phyloP scores from a whole-genome alignment of 495 filamentous ascomycete genomes.

The Aspergillus haitiensis region DNA sequence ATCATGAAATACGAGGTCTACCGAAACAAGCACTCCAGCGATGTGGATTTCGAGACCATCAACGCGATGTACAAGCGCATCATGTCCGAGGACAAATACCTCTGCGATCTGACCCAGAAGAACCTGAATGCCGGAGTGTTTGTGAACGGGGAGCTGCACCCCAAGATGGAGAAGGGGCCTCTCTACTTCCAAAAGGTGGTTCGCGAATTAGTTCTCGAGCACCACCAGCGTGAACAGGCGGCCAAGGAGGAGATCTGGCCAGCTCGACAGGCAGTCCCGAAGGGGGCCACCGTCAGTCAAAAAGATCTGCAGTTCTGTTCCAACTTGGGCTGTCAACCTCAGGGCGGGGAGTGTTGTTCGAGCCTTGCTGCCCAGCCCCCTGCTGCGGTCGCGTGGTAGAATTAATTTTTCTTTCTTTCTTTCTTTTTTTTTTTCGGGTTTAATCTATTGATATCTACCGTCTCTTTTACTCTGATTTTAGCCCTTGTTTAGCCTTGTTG shows the following conservation, averaged over 20 bases:
- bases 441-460: background rate
- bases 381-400: conserved; percentile 13
- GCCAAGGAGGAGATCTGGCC: conserved; percentile 49
- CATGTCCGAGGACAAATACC: conserved; percentile 47
- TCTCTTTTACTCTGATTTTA: background rate
- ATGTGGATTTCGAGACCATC: conserved; percentile 46
- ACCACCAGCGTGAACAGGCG: conserved; percentile 42
- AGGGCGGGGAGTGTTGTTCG: conserved; percentile 38
- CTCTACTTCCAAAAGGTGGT: conserved; percentile 49
- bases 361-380: conserved; percentile 25
- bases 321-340: conserved; percentile 29
- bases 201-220: conserved; percentile 39
- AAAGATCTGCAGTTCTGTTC: conserved; percentile 44
- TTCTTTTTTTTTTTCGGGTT: background rate
- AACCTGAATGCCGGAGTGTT: conserved; percentile 46
- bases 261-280: conserved; percentile 42
- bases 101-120: conserved; percentile 44
- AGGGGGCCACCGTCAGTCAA: conserved; percentile 29
- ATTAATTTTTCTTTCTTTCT: background rate
- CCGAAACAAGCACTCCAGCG: conserved; percentile 44
- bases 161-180: conserved; percentile 45
- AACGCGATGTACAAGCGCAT: conserved; percentile 45
- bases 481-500: background rate
- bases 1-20: conserved; percentile 51
- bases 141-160: conserved; percentile 48